Evolutionary conservation across 1,139 yeast species (phyloP).

Genomic region (Debaryomycetaceae sp.): DNA sequence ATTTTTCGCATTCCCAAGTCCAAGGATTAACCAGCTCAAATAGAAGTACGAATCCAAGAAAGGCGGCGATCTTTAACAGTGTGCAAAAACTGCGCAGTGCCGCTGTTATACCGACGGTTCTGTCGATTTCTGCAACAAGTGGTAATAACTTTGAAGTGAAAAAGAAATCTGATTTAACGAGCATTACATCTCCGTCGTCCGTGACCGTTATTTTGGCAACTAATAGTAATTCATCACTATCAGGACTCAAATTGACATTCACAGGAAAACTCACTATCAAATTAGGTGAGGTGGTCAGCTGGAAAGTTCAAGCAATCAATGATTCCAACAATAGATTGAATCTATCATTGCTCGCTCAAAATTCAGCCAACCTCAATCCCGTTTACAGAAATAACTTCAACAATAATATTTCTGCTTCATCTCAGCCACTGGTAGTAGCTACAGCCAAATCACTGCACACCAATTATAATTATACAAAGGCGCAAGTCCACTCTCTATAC

Average conservation of each 20-base stretch:
- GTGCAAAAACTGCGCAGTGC: slow-evolving; percentile 13
- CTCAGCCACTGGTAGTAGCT: background rate
- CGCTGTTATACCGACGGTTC: slow-evolving; percentile 1
- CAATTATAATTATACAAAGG: slow-evolving; percentile 13
- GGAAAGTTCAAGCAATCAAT: slow-evolving; percentile 71
- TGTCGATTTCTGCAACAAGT: slow-evolving; percentile 1
- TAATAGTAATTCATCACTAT: slow-evolving; percentile 27
- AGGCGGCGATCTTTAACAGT: slow-evolving; percentile 17
- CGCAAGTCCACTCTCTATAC: slow-evolving; percentile 31
- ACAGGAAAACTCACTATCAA: slow-evolving; percentile 60
- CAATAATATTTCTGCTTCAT: slow-evolving; percentile 12
- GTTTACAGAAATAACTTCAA: slow-evolving; percentile 14
- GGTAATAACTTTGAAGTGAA: slow-evolving; percentile 2
- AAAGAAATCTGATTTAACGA: slow-evolving; percentile 12
- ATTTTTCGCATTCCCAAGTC: slow-evolving; percentile 19
- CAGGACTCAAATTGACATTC: slow-evolving; percentile 59
- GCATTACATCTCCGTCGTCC: slow-evolving; percentile 40
- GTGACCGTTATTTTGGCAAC: slow-evolving; percentile 43
- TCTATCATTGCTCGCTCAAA: slow-evolving; percentile 38
- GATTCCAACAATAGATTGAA: slow-evolving; percentile 45
- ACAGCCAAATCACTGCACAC: slow-evolving; percentile 2
- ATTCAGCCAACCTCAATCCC: slow-evolving; percentile 12
- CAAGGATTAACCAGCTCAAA: slow-evolving; percentile 6
- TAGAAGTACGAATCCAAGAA: slow-evolving; percentile 12
- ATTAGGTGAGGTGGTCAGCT: slow-evolving; percentile 57